Evolutionary conservation across 2,329 filamentous ascomycete genomes (phyloP).

Genomic region (Sclerotinia trifoliorum): DNA sequence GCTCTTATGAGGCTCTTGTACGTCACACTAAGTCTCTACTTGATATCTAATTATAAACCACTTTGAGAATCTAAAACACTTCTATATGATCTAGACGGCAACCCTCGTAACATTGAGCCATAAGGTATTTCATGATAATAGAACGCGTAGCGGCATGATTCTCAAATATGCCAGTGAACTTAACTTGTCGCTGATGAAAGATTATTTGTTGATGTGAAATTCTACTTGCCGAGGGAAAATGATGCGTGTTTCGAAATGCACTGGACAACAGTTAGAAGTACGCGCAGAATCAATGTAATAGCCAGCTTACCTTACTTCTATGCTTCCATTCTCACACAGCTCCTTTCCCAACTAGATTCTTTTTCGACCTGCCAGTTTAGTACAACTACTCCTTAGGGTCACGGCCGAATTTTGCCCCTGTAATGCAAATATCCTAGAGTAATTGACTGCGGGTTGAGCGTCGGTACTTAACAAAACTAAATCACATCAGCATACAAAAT

Average conservation of each 20-base stretch:
- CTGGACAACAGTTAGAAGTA: not conserved
- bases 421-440: not conserved
- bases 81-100: no score
- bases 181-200: not conserved
- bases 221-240: not conserved
- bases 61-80: no score
- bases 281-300: no score
- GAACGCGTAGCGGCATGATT: not conserved
- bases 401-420: not conserved
- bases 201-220: not conserved
- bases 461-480: not conserved
- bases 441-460: not conserved
- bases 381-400: not conserved
- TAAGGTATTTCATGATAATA: no score
- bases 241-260: not conserved
- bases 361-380: no score
- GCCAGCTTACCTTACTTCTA: not conserved
- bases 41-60: no score
- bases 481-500: not conserved
- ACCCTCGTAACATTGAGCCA: no score
- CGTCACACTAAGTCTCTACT: no score
- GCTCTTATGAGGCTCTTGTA: no score
- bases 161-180: not conserved
- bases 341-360: not conserved
- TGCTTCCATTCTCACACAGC: not conserved